Evolutionary conservation across 257 asterid species (phyloP).

Genomic region (Petunia axillaris): DNA sequence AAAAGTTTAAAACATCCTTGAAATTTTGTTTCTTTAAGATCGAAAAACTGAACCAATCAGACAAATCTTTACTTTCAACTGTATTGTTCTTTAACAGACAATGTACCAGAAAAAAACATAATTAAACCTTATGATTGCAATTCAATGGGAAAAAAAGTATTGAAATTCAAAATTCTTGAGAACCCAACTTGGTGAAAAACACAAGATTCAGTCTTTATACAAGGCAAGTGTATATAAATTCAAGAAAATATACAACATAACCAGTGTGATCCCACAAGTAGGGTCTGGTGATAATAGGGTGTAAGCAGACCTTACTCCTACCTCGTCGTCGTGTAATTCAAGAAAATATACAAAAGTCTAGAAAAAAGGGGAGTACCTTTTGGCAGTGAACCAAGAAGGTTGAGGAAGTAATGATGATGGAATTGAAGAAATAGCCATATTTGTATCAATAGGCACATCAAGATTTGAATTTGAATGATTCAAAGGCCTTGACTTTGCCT

Average conservation of each 20-base stretch:
- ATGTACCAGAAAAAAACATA: background rate
- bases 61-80: too few species aligned
- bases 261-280: too few species aligned
- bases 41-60: too few species aligned
- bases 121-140: background rate
- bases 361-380: constrained; percentile 33
- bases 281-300: too few species aligned
- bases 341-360: background rate
- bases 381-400: constrained; percentile 56
- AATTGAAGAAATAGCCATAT: constrained; percentile 23
- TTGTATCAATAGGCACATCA: constrained; percentile 10
- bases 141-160: background rate
- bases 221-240: background rate
- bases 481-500: constrained; percentile 33
- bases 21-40: constrained; percentile 10
- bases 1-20: background rate
- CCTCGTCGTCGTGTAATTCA: too few species aligned
- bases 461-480: constrained; percentile 26
- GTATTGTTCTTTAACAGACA: background rate
- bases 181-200: constrained; percentile 2
- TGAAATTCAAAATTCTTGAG: background rate
- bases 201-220: background rate
- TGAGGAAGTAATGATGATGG: constrained; percentile 34
- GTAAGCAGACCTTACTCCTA: too few species aligned
- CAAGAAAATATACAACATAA: background rate